Evolutionary conservation across 2,329 filamentous ascomycete species (phyloP), one percentile per base, ranked within the genome.

Genomic region (Bipolaris bicolor): DNA sequence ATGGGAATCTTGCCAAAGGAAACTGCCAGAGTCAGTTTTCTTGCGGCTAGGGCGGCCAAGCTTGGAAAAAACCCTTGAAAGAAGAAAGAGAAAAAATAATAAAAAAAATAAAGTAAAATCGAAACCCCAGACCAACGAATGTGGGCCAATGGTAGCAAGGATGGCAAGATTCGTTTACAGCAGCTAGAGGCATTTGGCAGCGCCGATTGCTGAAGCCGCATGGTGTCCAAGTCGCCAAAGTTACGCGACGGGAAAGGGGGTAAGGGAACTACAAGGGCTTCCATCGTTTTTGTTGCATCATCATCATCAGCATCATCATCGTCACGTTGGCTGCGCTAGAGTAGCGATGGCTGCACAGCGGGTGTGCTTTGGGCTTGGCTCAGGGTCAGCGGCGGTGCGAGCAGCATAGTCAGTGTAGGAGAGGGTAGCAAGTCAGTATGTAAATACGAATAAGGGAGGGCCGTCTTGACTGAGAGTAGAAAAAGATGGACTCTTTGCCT

Each of bases 81-180:
- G 33, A 46, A 43, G 22, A 24, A 24, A 24, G 22, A 49, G 37
- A 49, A 40, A 40, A 26, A 13, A 9, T 10, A 16, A 34, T n/a
- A 47, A 26, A 49, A 40, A 47, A 26, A 49, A 40, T 24, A 9
- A 16, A 16, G 22, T n/a, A 47, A 26, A 49, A 40, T 24, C n/a
- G 6, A 16, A 54, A 55, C 56, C 48, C 52, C 33, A 44, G 54
- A 61, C 61, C 51, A 57, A 54, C 18, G 37, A 10, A 16, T 7
- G 34, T 57, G 51, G 62, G 36, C 61, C 67, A 58, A 66, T 62
- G 50, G 50, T 39, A 65, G 55, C 64, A 61, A 52, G 53, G 49
- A 51, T 55, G 52, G 51, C 61, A 63, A 64, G 62, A 67, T 55
- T 50, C 55, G 41, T 24, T 20, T 29, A 61, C 62, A 63, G 62